Percentiles rank a stretch among this genome's conserved stretches.
Conservation (phyloP, 371 early-diverging fungal genomes). For the Rhizopus delemar region DNA sequence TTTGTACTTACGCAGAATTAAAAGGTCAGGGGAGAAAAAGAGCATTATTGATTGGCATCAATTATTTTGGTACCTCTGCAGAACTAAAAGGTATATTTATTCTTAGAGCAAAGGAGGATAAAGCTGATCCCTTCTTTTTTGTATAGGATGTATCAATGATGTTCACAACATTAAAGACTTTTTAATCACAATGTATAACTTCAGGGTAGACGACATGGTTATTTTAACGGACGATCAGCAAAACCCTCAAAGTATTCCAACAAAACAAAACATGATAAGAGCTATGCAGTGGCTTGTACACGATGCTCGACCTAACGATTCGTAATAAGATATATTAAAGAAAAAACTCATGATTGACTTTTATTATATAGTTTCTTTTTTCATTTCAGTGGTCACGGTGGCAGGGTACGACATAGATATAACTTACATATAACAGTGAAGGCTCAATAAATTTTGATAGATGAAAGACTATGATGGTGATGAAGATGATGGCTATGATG, state of each 20-base stretch:
- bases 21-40: constrained; percentile 38
- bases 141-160: constrained; percentile 85
- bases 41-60: constrained; percentile 31
- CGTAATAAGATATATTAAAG: constrained; percentile 34
- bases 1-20: neutral
- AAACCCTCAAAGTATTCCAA: constrained; percentile 68
- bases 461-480: constrained; percentile 69
- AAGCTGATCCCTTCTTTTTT: neutral
- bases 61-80: constrained; percentile 65
- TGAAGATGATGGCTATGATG: constrained; percentile 76
- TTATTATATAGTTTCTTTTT: constrained; percentile 62
- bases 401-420: constrained; percentile 36
- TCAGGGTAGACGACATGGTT: constrained; percentile 69
- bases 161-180: constrained; percentile 79
- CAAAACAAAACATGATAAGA: constrained; percentile 74
- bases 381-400: constrained; percentile 91
- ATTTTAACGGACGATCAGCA: constrained; percentile 83
- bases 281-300: constrained; percentile 89
- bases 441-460: constrained; percentile 4
- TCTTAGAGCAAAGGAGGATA: neutral
- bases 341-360: no score
- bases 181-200: constrained; percentile 62
- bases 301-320: constrained; percentile 79
- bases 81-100: constrained; percentile 57
- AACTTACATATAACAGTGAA: neutral